Base-by-base conservation (phyloP, 2,329 filamentous ascomycete species). In the Alternaria infectoria region DNA sequence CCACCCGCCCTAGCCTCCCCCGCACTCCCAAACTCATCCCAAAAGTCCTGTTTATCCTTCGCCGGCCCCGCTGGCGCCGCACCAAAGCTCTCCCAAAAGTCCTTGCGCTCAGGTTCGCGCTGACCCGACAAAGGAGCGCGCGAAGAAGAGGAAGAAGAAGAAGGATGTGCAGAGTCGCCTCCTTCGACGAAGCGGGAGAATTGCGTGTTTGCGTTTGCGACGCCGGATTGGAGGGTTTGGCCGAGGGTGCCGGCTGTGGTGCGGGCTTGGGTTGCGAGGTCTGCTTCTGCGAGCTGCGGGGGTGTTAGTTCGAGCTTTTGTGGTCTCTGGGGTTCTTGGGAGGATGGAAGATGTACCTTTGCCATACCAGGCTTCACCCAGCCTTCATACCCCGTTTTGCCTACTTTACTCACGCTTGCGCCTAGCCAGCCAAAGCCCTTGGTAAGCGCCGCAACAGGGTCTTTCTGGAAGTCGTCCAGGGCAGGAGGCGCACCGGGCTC, bases 351-450 rank as follows among this genome's bases (percentile, higher is more conserved):
- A 74, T 85, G 65, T 85, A 93, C 91, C 88, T 93, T 92, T 76
- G 93, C 91, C 65, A 96, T 93, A 26, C 93, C 96, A 10, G 96
- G 96, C 81, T 97, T 93, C 57, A 99, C 93, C 82, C 93, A 97
- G 32, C 91, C 89, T 70, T 96, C 91, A 78, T 97, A 97, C 23
- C 97, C 91, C 15, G 89, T 92, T 84, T 97, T 96, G 40, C 94
- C 96, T 68, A 92, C 92, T 85, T 96, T 97, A 25, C 89, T 90
- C 45, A 98, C 93, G 12, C 93, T 93, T 32, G 89, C 91, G 17
- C 93, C 88, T 75, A 98, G 93, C 93, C 96, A 98, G 9, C 95
- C 95, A 74, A 98, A 96, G 0, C 95, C 92, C 81, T 97, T 97
- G 26, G 90, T 93, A 71, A 99, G 81, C 15, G 95, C 93, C 1